Evolutionary conservation across 306 rosid genomes (phyloP).

Genomic region (Fagus sylvatica): DNA sequence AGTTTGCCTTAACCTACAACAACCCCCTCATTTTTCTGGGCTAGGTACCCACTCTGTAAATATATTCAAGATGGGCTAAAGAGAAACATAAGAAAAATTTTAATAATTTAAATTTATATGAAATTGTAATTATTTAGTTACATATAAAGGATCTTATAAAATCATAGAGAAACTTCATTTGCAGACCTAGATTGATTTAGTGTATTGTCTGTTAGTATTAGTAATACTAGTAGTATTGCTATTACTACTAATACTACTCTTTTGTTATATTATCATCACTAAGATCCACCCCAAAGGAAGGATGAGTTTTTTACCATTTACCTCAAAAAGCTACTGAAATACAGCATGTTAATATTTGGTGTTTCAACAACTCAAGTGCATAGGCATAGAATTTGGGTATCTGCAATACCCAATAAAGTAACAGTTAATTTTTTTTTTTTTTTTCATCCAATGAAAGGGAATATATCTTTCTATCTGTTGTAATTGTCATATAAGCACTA

Average conservation of each 20-base stretch:
- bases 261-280: no score
- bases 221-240: background rate
- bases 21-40: background rate
- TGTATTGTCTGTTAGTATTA: background rate
- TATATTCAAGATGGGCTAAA: background rate
- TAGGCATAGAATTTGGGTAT: background rate
- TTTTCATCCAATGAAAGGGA: background rate
- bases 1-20: background rate
- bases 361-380: background rate
- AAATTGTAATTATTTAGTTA: background rate
- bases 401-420: background rate
- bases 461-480: background rate
- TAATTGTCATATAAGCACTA: background rate
- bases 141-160: background rate
- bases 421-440: background rate
- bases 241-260: background rate
- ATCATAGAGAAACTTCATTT: background rate
- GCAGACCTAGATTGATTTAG: background rate
- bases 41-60: background rate
- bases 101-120: background rate
- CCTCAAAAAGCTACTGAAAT: background rate
- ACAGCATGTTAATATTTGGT: background rate
- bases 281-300: background rate
- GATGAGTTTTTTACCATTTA: background rate
- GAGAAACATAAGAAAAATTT: background rate